phyloP scores from a whole-genome alignment of 108 stramenopile genomes.

The Epipyxis sp. region DNA sequence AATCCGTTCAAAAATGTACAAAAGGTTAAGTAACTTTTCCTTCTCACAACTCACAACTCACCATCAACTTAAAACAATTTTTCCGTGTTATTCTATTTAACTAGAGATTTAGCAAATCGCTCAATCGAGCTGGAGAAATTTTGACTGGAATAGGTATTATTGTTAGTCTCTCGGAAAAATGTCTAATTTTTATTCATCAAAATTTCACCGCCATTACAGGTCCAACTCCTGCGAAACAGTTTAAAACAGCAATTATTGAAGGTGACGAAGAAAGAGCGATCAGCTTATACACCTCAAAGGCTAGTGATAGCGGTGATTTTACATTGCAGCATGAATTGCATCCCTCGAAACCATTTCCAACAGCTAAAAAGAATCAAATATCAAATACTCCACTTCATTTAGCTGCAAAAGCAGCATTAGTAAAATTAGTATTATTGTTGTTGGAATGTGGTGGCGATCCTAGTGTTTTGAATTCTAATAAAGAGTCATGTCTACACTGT shows the following conservation, averaged over 20 bases:
- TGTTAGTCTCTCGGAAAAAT: background rate
- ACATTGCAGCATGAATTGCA: background rate
- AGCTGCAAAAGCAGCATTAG: slow-evolving; percentile 1
- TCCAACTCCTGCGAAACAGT: slow-evolving; percentile 24
- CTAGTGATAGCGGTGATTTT: background rate
- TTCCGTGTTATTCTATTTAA: no score
- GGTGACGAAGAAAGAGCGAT: slow-evolving; percentile 29
- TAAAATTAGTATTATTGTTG: background rate
- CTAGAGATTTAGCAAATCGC: background rate
- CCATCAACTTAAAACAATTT: no score
- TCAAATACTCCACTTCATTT: background rate
- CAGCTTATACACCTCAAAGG: background rate
- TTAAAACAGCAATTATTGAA: slow-evolving; percentile 15
- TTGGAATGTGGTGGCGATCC: slow-evolving; percentile 24
- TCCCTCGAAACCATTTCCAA: slow-evolving; percentile 20
- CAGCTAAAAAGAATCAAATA: background rate
- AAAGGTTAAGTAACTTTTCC: no score
- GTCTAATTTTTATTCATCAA: background rate
- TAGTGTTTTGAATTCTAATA: background rate
- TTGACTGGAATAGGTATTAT: background rate
- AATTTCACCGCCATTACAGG: background rate
- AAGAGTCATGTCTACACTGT: slow-evolving; percentile 23
- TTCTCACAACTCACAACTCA: no score
- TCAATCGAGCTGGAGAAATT: background rate
- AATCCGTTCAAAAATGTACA: no score